Base-by-base conservation (phyloP, 208 protist species). In the Acanthamoeba rhysodes region DNA sequence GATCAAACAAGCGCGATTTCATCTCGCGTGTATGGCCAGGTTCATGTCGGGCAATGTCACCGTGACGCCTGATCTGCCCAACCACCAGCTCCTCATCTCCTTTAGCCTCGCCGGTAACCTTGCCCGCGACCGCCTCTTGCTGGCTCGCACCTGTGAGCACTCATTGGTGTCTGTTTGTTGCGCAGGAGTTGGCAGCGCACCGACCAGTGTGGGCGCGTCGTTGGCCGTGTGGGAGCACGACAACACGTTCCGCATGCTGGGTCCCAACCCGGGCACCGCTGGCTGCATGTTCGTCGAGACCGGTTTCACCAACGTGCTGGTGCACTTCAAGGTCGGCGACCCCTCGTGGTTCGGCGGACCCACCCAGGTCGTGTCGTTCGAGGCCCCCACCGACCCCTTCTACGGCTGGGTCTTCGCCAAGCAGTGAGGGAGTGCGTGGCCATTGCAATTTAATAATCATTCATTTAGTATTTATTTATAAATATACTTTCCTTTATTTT, bases 341-440 rank as follows among this genome's bases (percentile, higher is more conserved):
- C 45, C 48, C 48, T 50, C 74, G 16, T 84, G 74, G 74, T 18
- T 84, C 7, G 74, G 74, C 34, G 74, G 74, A 14, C 74, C 34
- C 4, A 9, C 32, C 24, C 14, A 14, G 6, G 74, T 84, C 8
- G 41, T 27, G 20, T 55, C 74, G 34, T 41, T 84, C 18, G 12
- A 18, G 41, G n/a, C 53, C 1, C 34, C 74, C 41, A 16, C 41
- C 74, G 84, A 90, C 4, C 84, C 84, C 32, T 90, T 90, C 84
- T 90, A 90, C 53, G 84, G 84, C 53, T 90, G 84, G 84, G 68
- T 53, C 16, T 90, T 90, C 53, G 20, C 45, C 48, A 59, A 68
- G 53, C 55, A 90, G 48, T 50, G 45, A 48, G n/a, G n/a, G n/a
- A n/a, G n/a, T n/a, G n/a, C n/a, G n/a, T n/a, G n/a, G n/a, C n/a